Base-by-base conservation (phyloP, 2,329 filamentous ascomycete genomes). In the Trichoderma asperellum region DNA sequence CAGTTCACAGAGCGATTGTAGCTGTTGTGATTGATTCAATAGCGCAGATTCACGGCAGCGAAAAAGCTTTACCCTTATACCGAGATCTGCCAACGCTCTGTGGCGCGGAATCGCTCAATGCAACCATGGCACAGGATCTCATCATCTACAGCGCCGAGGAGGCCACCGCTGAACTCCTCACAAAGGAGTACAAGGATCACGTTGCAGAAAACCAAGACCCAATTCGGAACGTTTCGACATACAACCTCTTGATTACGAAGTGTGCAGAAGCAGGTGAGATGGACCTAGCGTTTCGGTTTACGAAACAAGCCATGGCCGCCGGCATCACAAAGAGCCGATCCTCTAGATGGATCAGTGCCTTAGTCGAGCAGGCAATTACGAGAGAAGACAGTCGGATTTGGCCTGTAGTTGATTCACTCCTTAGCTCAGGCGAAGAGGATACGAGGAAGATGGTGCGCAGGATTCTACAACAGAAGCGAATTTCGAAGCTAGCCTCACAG, bases 1-100 rank as follows among this genome's bases (percentile, higher is more conserved):
- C 80, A 6, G 77, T 80, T 5, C 83, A 84, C 21, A 76, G 84
- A 24, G 76, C 76, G 12, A 76, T 75, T 4, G 73, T 80, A 8
- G 74, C 74, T 35, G 80, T 78, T 2, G 73, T 81, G 3, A 60
- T 83, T 18, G 80, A 82, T 59, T 79, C 76, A 27, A 73, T 75
- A 27, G 76, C 78, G 27, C 72, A 76, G 61, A 53, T 67, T 3
- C 72, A 71, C 14, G 78, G 77, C 24, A 75, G 75, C n/a, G 76
- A 75, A 34, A 73, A 71, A 53, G 79, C 78, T 11, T 75, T 80
- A 72, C 65, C 73, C 1, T 70, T 82, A 14, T 82, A 81, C 71
- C 67, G 70, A 34, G 76, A 79, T 7, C 61, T 75, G 5, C 70
- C 73, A 37, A 62, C 59, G 12, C 74, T 81, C 32, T 80, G 74